Evolutionary conservation across 371 early-diverging fungal genomes (phyloP).

Genomic region (Mortierella sp.): DNA sequence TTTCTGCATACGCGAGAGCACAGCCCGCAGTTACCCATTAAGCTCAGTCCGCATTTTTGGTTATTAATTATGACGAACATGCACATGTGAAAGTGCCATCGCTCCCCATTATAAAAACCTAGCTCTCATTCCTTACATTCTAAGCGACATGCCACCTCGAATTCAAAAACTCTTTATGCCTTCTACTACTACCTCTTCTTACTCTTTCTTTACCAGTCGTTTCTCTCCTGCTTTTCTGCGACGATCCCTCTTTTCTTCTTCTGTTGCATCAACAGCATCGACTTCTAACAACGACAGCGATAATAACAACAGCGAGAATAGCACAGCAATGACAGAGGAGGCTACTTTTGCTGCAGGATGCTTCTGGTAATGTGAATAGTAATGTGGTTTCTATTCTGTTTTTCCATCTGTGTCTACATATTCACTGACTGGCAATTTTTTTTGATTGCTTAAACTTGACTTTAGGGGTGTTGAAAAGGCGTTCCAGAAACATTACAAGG

Average conservation of each 20-base stretch:
- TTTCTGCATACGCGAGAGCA: too few relatives aligned
- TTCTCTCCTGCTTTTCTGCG: neutral
- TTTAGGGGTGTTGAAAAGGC: constrained; percentile 90
- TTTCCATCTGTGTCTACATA: too few relatives aligned
- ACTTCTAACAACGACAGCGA: neutral
- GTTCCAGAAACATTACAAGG: constrained; percentile 72
- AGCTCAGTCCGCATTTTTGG: too few relatives aligned
- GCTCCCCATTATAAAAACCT: neutral
- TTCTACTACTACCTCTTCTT: neutral
- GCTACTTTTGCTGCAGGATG: constrained; percentile 62
- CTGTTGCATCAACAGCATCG: neutral
- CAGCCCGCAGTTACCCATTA: too few relatives aligned
- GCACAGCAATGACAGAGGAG: constrained; percentile 26
- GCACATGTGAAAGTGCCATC: too few relatives aligned
- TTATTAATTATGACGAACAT: too few relatives aligned
- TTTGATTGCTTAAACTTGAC: neutral
- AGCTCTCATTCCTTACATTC: neutral
- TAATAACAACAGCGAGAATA: constrained; percentile 24
- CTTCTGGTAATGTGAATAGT: constrained; percentile 51
- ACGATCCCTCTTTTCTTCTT: neutral
- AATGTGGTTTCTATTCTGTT: neutral
- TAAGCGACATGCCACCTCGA: neutral
- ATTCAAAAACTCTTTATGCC: neutral
- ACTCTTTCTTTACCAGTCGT: neutral
- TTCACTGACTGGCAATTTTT: neutral